Base-by-base conservation (phyloP, 148 eudicot genomes). In the Rhododendron ovatum region DNA sequence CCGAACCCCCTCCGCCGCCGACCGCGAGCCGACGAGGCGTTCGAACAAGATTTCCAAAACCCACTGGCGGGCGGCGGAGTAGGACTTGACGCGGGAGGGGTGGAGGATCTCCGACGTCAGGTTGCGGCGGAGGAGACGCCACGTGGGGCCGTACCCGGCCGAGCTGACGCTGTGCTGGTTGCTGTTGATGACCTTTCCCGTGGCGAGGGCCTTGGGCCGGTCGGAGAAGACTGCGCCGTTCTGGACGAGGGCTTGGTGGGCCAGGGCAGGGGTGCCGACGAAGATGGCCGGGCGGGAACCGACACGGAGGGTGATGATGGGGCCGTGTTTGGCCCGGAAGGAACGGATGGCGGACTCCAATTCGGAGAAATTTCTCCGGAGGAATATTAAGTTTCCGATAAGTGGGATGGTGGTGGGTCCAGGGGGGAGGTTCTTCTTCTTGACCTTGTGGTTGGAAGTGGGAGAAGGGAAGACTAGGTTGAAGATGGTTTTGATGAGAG, bases 111-210 rank as follows among this genome's bases (percentile, higher is more conserved):
- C 92, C 7, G 94, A 86, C 3, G 91, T 89, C 22, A 96, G 89
- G 86, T 93, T 96, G 0, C 98, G 90, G 1, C 98, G 89, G 18
- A 94, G 89, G 69, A 92, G 88, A 43, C 96, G 92, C 98, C 98
- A 96, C 7, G 87, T 89, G 20, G 97, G 81, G 17, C 88, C 88
- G 24, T 86, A 86, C 9, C 48, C 81, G 35, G 85, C 74, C 0
- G 81, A 39, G 82, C 48, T 82, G 22, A 86, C 53, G 75, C 41
- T 86, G 57, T 82, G 85, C 30, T 82, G 81, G 82, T 33, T 82
- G 59, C 75, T 82, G 12, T 18, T 28, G 37, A 17, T 65, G 30
- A 71, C 48, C 15, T 26, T 6, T 4, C 1, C 0, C 5, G 7
- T 28, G 41, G 65, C 15, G 20, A 22, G 47, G 17, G 83, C 50